Base-by-base conservation (phyloP, 805 yeast genomes). In the Candida stauntonica region DNA sequence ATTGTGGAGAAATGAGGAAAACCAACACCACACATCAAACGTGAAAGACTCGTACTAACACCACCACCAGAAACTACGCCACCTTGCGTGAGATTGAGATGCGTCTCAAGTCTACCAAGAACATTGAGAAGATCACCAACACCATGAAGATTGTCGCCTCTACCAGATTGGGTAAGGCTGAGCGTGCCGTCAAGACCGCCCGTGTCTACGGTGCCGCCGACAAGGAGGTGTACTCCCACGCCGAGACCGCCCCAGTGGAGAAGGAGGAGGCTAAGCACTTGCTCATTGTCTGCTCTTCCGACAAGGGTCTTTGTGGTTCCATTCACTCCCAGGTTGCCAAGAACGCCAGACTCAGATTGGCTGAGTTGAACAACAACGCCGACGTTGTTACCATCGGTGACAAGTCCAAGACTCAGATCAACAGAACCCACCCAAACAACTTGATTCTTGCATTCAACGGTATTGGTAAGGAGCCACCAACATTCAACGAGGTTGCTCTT, bases 101-200 rank as follows among this genome's bases (percentile, higher is more conserved):
- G 68, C 94, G 99, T 75, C 80, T 93, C 64, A 93, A 93, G 75
- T 87, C 97, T 51, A 93, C 93, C 67, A 93, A 91, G 77, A 93
- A 93, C 78, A 91, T 93, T 67, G 97, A 93, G 73, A 93, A 93
- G 76, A 93, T 93, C 73, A 93, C 99, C 72, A 93, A 93, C 73
- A 93, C 99, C 68, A 93, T 93, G 98, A 93, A 89, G 77, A 83
- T 93, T 70, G 99, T 93, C 60, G 99, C 99, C 29, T 91, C 98
- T 29, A 93, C 99, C 55, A 84, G 96, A 72, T 79, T 93, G 66
- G 75, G 79, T 64, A 88, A 86, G 71, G 99, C 99, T 46, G 96
- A 88, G 70, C 85, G 82, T 67, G 95, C 97, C 46, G 91, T 88
- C 88, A 71, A 73, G 53, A 77, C 86, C 35, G 83, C 97, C 35